Conservation (phyloP, 2,329 filamentous ascomycete genomes). For the Penicillium sp. region DNA sequence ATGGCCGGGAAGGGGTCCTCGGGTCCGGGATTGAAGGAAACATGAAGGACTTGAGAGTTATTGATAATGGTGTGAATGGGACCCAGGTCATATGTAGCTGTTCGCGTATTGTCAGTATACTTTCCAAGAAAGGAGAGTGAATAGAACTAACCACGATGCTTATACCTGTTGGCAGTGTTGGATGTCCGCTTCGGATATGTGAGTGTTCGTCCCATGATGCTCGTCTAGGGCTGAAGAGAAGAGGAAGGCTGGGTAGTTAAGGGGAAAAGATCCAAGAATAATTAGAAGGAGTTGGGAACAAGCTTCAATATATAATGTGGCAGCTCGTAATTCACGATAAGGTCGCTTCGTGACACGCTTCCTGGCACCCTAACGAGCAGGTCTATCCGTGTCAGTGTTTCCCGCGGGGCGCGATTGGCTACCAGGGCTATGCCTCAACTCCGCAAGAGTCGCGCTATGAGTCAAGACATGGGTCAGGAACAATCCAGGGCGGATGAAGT, state of each 20-base stretch:
- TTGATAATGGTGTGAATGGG: constrained; percentile 78
- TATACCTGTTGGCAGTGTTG: constrained; percentile 69
- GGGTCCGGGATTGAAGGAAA: constrained; percentile 69
- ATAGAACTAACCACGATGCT: constrained; percentile 58
- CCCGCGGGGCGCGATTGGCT: constrained; percentile 9
- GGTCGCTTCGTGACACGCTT: constrained; percentile 6
- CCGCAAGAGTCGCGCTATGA: constrained; percentile 9
- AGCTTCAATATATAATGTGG: constrained; percentile 5
- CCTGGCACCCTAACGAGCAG: constrained; percentile 13
- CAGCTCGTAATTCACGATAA: not conserved
- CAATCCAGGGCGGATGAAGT: not conserved
- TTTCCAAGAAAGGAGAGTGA: not conserved
- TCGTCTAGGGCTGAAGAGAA: not conserved
- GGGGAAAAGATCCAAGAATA: not conserved
- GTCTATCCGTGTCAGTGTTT: constrained; percentile 17
- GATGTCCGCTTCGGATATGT: constrained; percentile 64
- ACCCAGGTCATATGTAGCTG: constrained; percentile 70
- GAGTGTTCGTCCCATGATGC: constrained; percentile 45
- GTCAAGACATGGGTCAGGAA: not conserved
- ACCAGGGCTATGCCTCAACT: not conserved
- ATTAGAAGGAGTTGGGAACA: not conserved
- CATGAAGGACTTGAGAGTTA: constrained; percentile 71
- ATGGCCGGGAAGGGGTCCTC: constrained; percentile 72
- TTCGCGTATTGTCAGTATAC: constrained; percentile 10
- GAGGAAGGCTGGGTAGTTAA: not conserved